Percentiles rank a stretch among this genome's conserved stretches.
Evolutionary conservation across 495 filamentous ascomycete species (phyloP).

Genomic region (Talaromyces ruber): DNA sequence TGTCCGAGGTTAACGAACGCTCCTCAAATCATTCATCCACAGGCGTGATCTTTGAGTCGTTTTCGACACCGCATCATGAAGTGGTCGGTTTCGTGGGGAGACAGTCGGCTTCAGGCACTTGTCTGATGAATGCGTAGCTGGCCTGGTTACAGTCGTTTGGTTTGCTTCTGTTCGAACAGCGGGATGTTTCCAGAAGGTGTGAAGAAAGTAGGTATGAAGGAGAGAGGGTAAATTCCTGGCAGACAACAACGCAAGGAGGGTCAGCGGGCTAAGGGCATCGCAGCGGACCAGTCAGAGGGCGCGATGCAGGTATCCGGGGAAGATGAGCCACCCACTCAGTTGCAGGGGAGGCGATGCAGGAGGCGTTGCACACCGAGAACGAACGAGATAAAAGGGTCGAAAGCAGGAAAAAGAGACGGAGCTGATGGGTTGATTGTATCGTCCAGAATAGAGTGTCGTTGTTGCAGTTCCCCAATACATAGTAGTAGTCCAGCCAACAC

Average conservation of each 20-base stretch:
- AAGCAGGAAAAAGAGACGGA: background rate
- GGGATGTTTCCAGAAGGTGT: conserved; percentile 8
- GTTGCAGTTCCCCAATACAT: background rate
- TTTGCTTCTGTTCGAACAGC: conserved; percentile 7
- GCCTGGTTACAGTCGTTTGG: conserved; percentile 1
- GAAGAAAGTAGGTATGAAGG: conserved; percentile 17
- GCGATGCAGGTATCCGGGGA: conserved; percentile 27
- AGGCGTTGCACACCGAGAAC: background rate
- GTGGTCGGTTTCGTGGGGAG: background rate
- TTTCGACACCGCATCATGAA: conserved; percentile 44
- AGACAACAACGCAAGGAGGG: conserved; percentile 22
- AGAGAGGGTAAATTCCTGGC: conserved; percentile 19
- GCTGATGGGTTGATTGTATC: background rate
- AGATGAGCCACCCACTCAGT: conserved; percentile 16
- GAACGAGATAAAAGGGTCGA: background rate
- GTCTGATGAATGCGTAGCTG: conserved; percentile 6
- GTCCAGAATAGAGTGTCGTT: background rate
- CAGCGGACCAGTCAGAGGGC: conserved; percentile 10
- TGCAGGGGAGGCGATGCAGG: conserved; percentile 10
- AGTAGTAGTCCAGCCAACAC: background rate
- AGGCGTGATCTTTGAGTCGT: conserved; percentile 39
- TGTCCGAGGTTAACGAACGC: conserved; percentile 18
- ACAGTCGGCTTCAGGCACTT: background rate
- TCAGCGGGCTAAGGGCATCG: conserved; percentile 16
- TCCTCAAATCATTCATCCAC: conserved; percentile 25